Base-by-base conservation (phyloP, 164 flowering plant genomes). In the Annona cherimola region DNA sequence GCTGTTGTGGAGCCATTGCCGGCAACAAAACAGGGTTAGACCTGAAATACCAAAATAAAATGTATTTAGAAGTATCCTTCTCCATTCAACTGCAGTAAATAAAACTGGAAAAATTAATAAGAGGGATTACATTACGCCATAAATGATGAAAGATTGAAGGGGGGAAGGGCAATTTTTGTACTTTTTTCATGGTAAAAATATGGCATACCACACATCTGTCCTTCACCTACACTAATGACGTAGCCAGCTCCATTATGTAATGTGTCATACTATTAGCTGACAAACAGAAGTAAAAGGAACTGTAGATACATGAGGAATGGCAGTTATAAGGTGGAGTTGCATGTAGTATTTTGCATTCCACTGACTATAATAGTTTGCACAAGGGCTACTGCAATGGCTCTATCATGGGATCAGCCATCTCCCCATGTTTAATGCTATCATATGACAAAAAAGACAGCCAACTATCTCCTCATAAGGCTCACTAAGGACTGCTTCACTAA, bases 1-100 rank as follows among this genome's bases (percentile, higher is more conserved):
- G 79, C 69, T 61, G 80, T 19, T 46, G 64, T 19, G 83, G 85
- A 71, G 85, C 83, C 83, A 80, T 80, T 42, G 57, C 77, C 80
- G 62, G 26, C 68, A 40, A 19, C 67, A n/a, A 18, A 46, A 46
- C 57, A 50, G 45, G 42, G 57, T 16, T 40, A 19, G 16, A 40
- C 67, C 67, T 61, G 39, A 35, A 61, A 35, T 1, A 1, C 64
- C 64, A 20, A 61, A 20, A 61, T 9, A 61, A 20, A 19, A 61
- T 9, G 26, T 61, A n/a, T 20, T 20, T 19, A 61, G 64, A 2
- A 40, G 39, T 3, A 61, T 9, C 9, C 39, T 4, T 16, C 16
- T 50, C 14, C 57, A 11, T 1, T 50, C 57, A 50, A 11, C 8
- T 50, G 57, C 14, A 0, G 14, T 16, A 2, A 50, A 8, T 50